Conservation (phyloP, 495 filamentous ascomycete genomes). For the Hypoxylon trugodes region DNA sequence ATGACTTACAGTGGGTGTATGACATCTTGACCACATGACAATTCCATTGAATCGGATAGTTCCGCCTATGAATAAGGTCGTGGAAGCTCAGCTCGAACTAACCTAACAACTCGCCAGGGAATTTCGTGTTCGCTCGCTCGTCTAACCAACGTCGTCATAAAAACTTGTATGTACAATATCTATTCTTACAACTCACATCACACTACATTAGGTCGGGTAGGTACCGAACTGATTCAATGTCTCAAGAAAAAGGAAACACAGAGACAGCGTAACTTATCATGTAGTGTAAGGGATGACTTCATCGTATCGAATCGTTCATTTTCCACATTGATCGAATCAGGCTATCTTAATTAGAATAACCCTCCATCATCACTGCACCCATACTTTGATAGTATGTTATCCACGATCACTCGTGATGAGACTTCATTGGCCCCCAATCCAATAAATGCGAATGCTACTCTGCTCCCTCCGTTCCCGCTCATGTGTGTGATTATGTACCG, state of each 20-base stretch:
- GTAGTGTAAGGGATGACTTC: background rate
- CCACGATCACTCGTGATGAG: background rate
- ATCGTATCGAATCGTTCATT: background rate
- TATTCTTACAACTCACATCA: no score
- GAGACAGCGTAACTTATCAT: background rate
- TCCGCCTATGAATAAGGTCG: background rate
- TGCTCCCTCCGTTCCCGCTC: slow-evolving; percentile 1
- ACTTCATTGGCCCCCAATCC: background rate
- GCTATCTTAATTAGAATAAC: slow-evolving; percentile 9
- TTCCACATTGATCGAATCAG: slow-evolving; percentile 1
- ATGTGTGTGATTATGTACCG: slow-evolving; percentile 5
- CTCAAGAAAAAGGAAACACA: background rate
- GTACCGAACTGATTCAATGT: no score
- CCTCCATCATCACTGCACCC: background rate
- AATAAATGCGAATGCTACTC: slow-evolving; percentile 13
- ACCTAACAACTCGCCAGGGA: background rate
- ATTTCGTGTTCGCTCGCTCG: no score
- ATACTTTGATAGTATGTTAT: slow-evolving; percentile 2
- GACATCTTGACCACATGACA: background rate
- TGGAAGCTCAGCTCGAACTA: background rate
- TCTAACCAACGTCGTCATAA: no score
- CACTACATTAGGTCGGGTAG: no score
- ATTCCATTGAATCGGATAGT: background rate
- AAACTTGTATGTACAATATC: no score
- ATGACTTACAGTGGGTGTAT: background rate